phyloP scores from a whole-genome alignment of 2,329 filamentous ascomycete genomes.

The Fusarium haematococcum region DNA sequence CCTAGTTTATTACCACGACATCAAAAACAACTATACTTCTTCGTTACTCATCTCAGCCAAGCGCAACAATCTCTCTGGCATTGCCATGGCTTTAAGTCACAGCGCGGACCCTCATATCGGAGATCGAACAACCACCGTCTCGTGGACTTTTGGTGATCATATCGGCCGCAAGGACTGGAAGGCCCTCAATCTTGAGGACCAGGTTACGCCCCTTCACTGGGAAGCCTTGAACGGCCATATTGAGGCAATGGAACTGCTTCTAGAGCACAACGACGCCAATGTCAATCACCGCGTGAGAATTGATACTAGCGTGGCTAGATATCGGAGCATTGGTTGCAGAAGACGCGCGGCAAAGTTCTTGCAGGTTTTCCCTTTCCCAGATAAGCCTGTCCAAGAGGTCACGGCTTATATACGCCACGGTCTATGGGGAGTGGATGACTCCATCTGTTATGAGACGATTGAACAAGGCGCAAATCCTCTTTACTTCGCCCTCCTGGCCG shows the following conservation, averaged over 20 bases:
- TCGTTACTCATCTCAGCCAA: neutral
- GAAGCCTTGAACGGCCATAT: neutral
- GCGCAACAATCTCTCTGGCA: too few species aligned
- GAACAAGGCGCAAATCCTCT: neutral
- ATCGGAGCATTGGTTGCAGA: neutral
- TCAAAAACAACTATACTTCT: neutral
- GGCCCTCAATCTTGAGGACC: neutral
- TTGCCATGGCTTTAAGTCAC: too few species aligned
- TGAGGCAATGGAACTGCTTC: neutral
- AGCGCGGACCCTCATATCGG: too few species aligned
- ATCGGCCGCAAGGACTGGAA: neutral
- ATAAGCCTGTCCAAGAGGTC: neutral
- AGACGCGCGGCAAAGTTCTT: neutral
- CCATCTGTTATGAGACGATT: neutral
- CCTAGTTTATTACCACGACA: constrained; percentile 1
- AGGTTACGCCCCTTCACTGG: constrained; percentile 22
- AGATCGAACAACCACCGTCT: neutral
- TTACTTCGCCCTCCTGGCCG: neutral
- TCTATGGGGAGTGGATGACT: neutral
- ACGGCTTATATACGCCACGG: neutral
- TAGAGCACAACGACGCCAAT: neutral
- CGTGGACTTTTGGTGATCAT: neutral
- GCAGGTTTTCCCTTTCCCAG: neutral
- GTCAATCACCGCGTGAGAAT: constrained; percentile 16
- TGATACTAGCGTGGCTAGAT: neutral